Base-by-base conservation (phyloP, 2,329 filamentous ascomycete genomes). In the Colletotrichum karsti region DNA sequence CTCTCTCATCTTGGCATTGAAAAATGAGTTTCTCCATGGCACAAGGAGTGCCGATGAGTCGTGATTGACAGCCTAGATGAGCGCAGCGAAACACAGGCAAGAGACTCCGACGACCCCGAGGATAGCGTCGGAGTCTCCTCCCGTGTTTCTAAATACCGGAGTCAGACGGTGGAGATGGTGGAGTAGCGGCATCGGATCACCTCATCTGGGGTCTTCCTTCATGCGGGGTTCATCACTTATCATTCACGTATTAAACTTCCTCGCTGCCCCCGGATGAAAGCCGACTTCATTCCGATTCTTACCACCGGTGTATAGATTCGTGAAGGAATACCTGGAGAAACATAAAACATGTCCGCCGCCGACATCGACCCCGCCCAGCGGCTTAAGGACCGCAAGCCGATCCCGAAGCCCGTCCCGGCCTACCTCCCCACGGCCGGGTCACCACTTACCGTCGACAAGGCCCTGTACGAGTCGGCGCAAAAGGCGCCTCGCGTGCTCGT, bases 401-500 rank as follows among this genome's bases (percentile, higher is more conserved):
- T 85, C 62, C 82, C 83, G 35, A 82, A 80, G 71, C 84, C 84
- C 10, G 80, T 81, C 35, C 85, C 85, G 41, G 85, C 85, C 6
- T 86, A 85, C 63, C 80, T 85, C 3, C 78, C 83, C 8, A 77
- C 73, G 3, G 76, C 78, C 7, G 82, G 81, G 5, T 84, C 83
- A 3, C 80, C 81, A 2, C 73, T 85, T 22, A 79, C 77, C 0
- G 82, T 86, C 9, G 79, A 87, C 72, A 78, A 77, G 57, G 64
- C 72, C 3, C 70, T 83, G 7, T 93, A 96, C 80, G 84, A 89
- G 4, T 83, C 88, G 2, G 87, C 95, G 20, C 87, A 90, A 39
- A 69, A 77, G 4, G 82, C 83, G 0, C 78, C 81, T 0, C 79
- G 86, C 0, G 73, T 77, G 1, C 72, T 84, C 1, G 35, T 83